Evolutionary conservation across 1,284 basidiomycete species (phyloP).

Genomic region (Trichosporon asahii): DNA sequence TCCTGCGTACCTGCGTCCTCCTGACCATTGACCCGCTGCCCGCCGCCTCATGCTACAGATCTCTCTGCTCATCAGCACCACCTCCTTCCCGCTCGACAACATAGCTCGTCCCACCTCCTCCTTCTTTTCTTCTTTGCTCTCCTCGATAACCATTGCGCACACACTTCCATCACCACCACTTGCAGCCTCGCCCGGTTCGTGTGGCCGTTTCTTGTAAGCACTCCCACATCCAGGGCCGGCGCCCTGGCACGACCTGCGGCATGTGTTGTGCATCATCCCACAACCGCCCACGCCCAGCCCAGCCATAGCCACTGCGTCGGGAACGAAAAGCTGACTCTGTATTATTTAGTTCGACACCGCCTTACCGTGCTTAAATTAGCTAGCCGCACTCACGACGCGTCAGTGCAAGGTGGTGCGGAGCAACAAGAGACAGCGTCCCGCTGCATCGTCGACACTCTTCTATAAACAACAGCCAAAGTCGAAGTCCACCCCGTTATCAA

Average conservation of each 20-base stretch:
- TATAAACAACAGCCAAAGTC: not conserved
- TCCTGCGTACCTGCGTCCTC: not conserved
- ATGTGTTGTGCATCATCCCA: slow-evolving; percentile 1
- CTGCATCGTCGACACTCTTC: not conserved
- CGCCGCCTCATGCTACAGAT: not conserved
- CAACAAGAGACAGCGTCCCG: not conserved
- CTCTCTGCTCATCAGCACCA: not conserved
- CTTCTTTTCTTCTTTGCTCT: not conserved
- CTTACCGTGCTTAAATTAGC: not conserved
- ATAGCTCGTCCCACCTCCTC: not conserved
- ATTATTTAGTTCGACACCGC: not conserved
- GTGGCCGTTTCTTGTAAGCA: not conserved
- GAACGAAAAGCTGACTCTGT: slow-evolving; percentile 6
- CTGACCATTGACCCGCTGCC: not conserved
- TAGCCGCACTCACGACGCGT: slow-evolving; percentile 5
- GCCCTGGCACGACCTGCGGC: slow-evolving; percentile 1
- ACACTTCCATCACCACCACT: not conserved
- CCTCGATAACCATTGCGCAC: not conserved
- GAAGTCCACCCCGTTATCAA: not conserved
- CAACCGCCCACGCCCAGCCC: not conserved
- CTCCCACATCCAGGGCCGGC: slow-evolving; percentile 1
- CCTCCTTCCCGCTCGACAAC: not conserved
- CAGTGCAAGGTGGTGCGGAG: not conserved
- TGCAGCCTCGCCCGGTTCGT: not conserved
- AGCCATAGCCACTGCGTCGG: not conserved